Conservation (phyloP, 2,329 filamentous ascomycete genomes). For the Penicillium olsonii region DNA sequence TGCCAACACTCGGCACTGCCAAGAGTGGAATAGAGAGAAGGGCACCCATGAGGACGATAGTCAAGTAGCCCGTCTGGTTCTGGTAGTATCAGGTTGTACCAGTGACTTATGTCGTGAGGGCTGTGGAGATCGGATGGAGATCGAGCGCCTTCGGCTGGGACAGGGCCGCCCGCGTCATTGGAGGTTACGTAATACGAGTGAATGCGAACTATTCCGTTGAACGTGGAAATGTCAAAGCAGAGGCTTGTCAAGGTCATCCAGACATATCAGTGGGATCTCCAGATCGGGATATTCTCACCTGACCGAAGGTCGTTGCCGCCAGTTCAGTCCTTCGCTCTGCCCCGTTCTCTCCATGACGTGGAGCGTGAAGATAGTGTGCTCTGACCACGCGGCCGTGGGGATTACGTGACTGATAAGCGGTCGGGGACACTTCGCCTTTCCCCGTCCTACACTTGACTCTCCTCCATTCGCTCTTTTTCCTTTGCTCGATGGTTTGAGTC, state of each 20-base stretch:
- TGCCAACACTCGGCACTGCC: conserved; percentile 80
- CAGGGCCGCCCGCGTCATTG: neutral
- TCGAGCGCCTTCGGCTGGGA: neutral
- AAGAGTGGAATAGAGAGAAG: conserved; percentile 86
- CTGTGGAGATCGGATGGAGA: neutral
- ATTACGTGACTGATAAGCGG: neutral
- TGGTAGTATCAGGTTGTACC: neutral
- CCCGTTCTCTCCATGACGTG: neutral
- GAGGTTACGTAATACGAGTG: neutral
- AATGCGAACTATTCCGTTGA: neutral
- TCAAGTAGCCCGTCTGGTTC: neutral
- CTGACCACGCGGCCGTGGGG: neutral
- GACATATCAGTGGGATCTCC: no score
- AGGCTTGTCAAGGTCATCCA: no score
- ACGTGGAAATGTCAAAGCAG: no score
- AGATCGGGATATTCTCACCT: no score
- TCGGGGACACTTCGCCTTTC: neutral
- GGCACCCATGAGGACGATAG: conserved; percentile 67
- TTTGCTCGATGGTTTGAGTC: neutral
- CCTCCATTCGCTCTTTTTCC: conserved; percentile 7
- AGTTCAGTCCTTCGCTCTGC: no score
- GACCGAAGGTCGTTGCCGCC: no score
- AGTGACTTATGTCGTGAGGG: neutral
- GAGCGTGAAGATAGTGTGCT: neutral
- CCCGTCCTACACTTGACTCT: neutral